These are phyloP conservation scores for Fulvia fulva DNA, from an alignment of 2,329 filamentous ascomycete species.

Conservation along the genomic window DNA sequence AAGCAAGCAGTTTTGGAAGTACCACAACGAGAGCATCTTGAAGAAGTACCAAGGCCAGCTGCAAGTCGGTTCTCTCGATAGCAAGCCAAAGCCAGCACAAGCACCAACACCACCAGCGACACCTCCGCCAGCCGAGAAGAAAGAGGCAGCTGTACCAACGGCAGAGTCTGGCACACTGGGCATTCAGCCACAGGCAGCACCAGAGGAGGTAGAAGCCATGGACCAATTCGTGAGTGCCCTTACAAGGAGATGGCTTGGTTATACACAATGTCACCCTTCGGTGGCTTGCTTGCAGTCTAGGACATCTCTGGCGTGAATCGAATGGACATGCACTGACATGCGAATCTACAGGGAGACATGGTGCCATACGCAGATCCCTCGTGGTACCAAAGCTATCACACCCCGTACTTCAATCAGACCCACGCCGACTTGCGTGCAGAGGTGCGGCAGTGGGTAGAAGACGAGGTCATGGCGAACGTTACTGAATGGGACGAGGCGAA, in stretches of 20 bases:
- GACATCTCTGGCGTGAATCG: not conserved
- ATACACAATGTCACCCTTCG: too few relatives aligned
- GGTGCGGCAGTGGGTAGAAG: slow-evolving; percentile 86
- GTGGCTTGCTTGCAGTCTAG: not conserved
- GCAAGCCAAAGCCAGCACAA: slow-evolving; percentile 60
- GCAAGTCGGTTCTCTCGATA: slow-evolving; percentile 82
- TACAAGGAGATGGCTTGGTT: not conserved
- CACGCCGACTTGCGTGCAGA: slow-evolving; percentile 89
- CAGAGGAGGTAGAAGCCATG: slow-evolving; percentile 62
- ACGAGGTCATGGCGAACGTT: slow-evolving; percentile 83
- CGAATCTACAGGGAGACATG: slow-evolving; percentile 57
- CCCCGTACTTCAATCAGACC: slow-evolving; percentile 91
- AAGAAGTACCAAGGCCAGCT: slow-evolving; percentile 77
- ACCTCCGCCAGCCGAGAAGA: slow-evolving; percentile 42
- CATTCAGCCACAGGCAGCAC: slow-evolving; percentile 37
- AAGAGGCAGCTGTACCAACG: slow-evolving; percentile 54
- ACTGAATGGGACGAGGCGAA: slow-evolving; percentile 97
- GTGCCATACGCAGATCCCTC: slow-evolving; percentile 88
- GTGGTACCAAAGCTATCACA: slow-evolving; percentile 74
- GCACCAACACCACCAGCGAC: slow-evolving; percentile 50
- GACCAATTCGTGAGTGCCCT: slow-evolving; percentile 60
- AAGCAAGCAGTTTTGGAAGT: slow-evolving; percentile 64
- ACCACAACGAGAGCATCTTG: slow-evolving; percentile 77
- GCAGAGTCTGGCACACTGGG: slow-evolving; percentile 55
- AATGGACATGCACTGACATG: not conserved